Base-by-base conservation (phyloP, 2,329 filamentous ascomycete genomes). In the Exophiala bonariae region DNA sequence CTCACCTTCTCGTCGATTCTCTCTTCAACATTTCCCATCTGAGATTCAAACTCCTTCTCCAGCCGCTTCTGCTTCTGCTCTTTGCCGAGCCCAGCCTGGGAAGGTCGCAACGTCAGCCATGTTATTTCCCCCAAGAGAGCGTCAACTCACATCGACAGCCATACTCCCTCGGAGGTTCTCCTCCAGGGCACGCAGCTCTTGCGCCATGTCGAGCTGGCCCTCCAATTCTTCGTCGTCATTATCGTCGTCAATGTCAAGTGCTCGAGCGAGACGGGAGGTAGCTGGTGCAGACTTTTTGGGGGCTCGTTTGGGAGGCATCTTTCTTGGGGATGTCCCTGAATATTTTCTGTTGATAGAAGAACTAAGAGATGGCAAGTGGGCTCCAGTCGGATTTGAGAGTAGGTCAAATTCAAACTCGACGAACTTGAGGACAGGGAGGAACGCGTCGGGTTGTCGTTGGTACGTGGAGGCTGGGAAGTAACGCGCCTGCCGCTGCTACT, bases 61-160 rank as follows among this genome's bases (percentile, higher is more conserved):
- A 54, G 44, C 22, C 40, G 48, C n/a, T 42, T 41, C 17, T 54
- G 52, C 38, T 44, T 49, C 40, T 51, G 44, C 13, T 39, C 52
- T 44, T 49, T 51, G 9, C 52, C 44, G 23, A 47, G 16, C 8
- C 43, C 42, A 16, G 40, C 42, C 52, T 55, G 26, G 11, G 17
- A 41, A 11, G 16, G n/a, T 9, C 28, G 28, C 28, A n/a, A 31
- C 8, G 8, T 8, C 9, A n/a, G 8, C 9, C n/a, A 8, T 9
- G 28, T 31, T 31, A 31, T 8, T 31, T 31, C 28, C n/a, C 10
- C 8, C 18, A n/a, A 33, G 22, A 33, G 43, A 18, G 23, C 26
- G 13, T 11, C 7, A 34, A 55, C 52, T 51, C n/a, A 52, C 52
- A 50, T 55, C 49, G 11, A 46, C 32, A 28, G 43, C 40, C 49